Percentiles rank a stretch among this genome's conserved stretches.
Conservation (phyloP, 2,329 filamentous ascomycete genomes). For the Exophiala oligosperma region DNA sequence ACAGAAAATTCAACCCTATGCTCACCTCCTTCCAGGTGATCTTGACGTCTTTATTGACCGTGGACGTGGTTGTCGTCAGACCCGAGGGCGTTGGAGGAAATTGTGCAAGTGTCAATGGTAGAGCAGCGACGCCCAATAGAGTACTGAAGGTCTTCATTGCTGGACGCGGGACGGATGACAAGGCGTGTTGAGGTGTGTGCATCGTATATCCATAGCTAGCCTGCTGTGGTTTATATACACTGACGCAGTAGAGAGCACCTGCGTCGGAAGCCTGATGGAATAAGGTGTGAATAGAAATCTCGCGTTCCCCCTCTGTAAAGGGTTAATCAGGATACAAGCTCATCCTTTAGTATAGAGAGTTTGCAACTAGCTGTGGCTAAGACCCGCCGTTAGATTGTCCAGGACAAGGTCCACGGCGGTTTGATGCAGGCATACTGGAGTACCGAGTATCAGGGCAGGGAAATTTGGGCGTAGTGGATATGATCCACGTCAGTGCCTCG, state of each 20-base stretch:
- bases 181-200: not conserved
- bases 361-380: not conserved
- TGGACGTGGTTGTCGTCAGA: constrained; percentile 9
- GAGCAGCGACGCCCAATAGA: not conserved
- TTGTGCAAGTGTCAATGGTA: constrained; percentile 4
- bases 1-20: not conserved
- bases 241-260: not conserved
- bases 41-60: constrained; percentile 29
- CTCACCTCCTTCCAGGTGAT: constrained; percentile 50
- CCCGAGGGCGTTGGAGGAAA: constrained; percentile 15
- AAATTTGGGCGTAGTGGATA: not conserved
- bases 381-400: not conserved
- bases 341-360: not conserved
- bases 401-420: not conserved
- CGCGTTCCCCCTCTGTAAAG: not conserved
- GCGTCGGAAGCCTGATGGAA: not conserved
- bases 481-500: not conserved
- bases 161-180: not conserved
- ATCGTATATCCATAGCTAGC: not conserved
- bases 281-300: not conserved
- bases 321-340: not conserved
- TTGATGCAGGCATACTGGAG: not conserved
- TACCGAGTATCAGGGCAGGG: no score
- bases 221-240: not conserved
- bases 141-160: not conserved